Percentiles rank a stretch among this genome's conserved stretches.
These are phyloP conservation scores for Neonothopanus nambi DNA, from an alignment of 1,284 basidiomycete species.

Conservation along the genomic window DNA sequence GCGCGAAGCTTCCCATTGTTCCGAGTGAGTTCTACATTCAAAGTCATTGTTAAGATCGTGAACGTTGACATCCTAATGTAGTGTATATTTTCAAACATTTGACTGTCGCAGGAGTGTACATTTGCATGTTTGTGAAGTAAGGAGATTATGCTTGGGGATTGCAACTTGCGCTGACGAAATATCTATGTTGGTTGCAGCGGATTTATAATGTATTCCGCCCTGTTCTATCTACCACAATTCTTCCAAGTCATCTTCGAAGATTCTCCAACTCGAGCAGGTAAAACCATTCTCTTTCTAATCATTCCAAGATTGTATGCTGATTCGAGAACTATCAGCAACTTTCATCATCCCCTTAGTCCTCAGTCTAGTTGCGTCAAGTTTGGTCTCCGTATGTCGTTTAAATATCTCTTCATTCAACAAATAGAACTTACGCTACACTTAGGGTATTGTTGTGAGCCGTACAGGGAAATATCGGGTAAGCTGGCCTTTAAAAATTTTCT, in stretches of 20 bases:
- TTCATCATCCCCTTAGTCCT: constrained; percentile 68
- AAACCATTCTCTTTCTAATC: neutral
- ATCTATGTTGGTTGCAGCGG: constrained; percentile 33
- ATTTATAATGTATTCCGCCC: constrained; percentile 58
- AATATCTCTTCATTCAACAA: neutral
- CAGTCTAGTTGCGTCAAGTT: constrained; percentile 59
- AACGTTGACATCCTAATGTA: constrained; percentile 29
- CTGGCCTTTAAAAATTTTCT: too few relatives aligned
- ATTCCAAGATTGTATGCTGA: neutral
- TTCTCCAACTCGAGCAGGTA: constrained; percentile 50
- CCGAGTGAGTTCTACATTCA: constrained; percentile 67
- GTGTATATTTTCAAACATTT: constrained; percentile 72
- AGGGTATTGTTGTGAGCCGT: too few relatives aligned
- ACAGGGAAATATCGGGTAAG: constrained; percentile 66
- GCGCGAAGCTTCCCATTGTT: constrained; percentile 66
- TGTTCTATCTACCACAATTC: constrained; percentile 74
- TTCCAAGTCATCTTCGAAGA: constrained; percentile 72
- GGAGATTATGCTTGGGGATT: constrained; percentile 19
- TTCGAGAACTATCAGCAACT: constrained; percentile 43
- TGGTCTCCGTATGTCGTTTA: constrained; percentile 43
- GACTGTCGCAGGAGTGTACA: constrained; percentile 69
- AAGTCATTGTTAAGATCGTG: constrained; percentile 43
- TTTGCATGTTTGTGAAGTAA: constrained; percentile 67
- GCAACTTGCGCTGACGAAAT: constrained; percentile 8
- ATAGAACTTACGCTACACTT: neutral